Conservation (phyloP, 2,329 filamentous ascomycete species). For the Penicillium sp. region DNA sequence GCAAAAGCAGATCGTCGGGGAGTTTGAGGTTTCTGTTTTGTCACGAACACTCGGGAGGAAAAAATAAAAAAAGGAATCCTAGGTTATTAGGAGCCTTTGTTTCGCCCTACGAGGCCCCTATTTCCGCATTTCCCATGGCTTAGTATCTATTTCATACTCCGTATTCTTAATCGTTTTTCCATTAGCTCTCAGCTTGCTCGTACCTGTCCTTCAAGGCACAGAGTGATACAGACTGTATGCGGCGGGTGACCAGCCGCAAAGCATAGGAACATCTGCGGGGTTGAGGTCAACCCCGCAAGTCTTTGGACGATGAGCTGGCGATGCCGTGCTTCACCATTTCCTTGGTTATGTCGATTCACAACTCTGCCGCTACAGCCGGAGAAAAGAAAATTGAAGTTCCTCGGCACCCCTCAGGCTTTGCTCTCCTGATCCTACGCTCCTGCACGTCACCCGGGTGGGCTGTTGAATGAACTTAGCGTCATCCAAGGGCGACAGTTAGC, state of each 20-base stretch:
- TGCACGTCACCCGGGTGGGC: slow-evolving; percentile 2
- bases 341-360: slow-evolving; percentile 12
- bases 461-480: neutral
- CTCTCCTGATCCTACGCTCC: neutral
- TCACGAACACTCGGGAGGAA: slow-evolving; percentile 8
- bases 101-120: neutral
- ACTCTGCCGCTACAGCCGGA: slow-evolving; percentile 9
- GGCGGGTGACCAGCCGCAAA: slow-evolving; percentile 3
- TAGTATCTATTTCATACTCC: neutral
- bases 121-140: neutral
- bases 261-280: slow-evolving; percentile 16
- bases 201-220: neutral
- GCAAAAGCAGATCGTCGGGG: slow-evolving; percentile 19
- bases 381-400: neutral
- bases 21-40: slow-evolving; percentile 20
- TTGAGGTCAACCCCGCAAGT: slow-evolving; percentile 13
- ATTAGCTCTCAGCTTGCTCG: neutral
- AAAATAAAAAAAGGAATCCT: neutral
- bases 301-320: slow-evolving; percentile 19
- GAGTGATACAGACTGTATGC: neutral
- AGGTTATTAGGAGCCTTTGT: neutral
- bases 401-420: neutral
- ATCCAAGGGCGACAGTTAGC: neutral
- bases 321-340: slow-evolving; percentile 16
- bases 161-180: neutral